These are phyloP conservation scores for Bipolaris bicolor DNA, from an alignment of 2,329 filamentous ascomycete species.

Conservation along the genomic window DNA sequence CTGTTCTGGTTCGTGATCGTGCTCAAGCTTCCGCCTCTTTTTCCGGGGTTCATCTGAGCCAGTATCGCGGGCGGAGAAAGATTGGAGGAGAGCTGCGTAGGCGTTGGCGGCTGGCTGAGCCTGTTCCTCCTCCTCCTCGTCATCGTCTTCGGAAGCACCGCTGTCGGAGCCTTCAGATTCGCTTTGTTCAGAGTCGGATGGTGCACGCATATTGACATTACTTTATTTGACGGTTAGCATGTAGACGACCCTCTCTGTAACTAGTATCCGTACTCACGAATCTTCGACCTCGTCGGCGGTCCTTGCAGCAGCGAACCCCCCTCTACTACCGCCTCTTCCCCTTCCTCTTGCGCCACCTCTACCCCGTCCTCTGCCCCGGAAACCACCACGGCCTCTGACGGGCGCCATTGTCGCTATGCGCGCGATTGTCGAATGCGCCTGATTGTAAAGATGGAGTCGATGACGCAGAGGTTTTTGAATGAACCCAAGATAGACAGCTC, in stretches of 20 bases:
- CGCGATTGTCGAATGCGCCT: not conserved
- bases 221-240: slow-evolving; percentile 27
- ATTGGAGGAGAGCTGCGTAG: slow-evolving; percentile 64
- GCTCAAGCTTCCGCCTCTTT: slow-evolving; percentile 61
- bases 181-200: slow-evolving; percentile 27
- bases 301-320: slow-evolving; percentile 38
- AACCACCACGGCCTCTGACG: slow-evolving; percentile 29
- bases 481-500: no score
- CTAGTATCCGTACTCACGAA: slow-evolving; percentile 36
- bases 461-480: no score
- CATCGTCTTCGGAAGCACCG: slow-evolving; percentile 30
- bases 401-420: slow-evolving; percentile 21
- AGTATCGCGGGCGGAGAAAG: slow-evolving; percentile 50
- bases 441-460: not conserved
- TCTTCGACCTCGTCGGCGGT: slow-evolving; percentile 37
- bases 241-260: slow-evolving; percentile 1
- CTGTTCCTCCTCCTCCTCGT: slow-evolving; percentile 30
- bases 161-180: slow-evolving; percentile 30
- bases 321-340: slow-evolving; percentile 26
- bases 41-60: slow-evolving; percentile 53
- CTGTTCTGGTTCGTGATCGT: slow-evolving; percentile 7
- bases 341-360: slow-evolving; percentile 6
- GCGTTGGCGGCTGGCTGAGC: slow-evolving; percentile 48
- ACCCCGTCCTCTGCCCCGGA: slow-evolving; percentile 18
- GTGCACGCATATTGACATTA: slow-evolving; percentile 20